phyloP scores from a whole-genome alignment of 352 stramenopile genomes.

The Phytophthora constricta region DNA sequence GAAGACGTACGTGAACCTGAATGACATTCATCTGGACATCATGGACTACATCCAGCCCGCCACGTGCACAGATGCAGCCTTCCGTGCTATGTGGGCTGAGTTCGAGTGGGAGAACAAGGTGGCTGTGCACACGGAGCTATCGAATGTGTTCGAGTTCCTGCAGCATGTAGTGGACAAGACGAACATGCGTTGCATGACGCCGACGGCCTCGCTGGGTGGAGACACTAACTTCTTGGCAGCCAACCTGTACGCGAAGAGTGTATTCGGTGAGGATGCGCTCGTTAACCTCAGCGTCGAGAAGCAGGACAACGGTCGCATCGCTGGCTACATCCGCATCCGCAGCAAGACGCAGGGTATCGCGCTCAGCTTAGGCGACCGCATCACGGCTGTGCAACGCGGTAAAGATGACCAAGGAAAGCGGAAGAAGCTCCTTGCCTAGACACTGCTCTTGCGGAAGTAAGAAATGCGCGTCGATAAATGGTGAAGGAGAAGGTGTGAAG shows the following conservation, averaged over 20 bases:
- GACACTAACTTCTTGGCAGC: conserved; percentile 94
- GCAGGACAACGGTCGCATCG: conserved; percentile 97
- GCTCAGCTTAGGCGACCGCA: conserved; percentile 98
- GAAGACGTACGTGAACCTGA: conserved; percentile 99
- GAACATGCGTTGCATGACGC: conserved; percentile 99
- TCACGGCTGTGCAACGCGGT: conserved; percentile 96
- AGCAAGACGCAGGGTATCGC: conserved; percentile 99
- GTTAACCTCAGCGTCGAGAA: conserved; percentile 99
- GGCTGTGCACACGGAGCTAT: conserved; percentile 96
- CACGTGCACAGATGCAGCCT: conserved; percentile 95
- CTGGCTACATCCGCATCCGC: conserved; percentile 99
- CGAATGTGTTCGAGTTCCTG: conserved; percentile 97
- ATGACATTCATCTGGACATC: conserved; percentile 99
- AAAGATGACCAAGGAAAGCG: conserved; percentile 87
- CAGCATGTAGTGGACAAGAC: conserved; percentile 98
- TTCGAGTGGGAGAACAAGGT: conserved; percentile 99
- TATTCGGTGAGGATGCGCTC: conserved; percentile 98
- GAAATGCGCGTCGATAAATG: conserved; percentile 18
- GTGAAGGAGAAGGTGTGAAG: conserved; percentile 11
- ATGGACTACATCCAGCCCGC: conserved; percentile 99
- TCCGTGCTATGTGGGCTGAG: conserved; percentile 99
- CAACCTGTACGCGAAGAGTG: conserved; percentile 93
- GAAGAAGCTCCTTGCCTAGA: conserved; percentile 81
- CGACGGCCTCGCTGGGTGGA: conserved; percentile 87
- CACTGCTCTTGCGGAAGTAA: conserved; percentile 25